phyloP scores from a whole-genome alignment of 257 asterid species.

The Penstemon eatonii region DNA sequence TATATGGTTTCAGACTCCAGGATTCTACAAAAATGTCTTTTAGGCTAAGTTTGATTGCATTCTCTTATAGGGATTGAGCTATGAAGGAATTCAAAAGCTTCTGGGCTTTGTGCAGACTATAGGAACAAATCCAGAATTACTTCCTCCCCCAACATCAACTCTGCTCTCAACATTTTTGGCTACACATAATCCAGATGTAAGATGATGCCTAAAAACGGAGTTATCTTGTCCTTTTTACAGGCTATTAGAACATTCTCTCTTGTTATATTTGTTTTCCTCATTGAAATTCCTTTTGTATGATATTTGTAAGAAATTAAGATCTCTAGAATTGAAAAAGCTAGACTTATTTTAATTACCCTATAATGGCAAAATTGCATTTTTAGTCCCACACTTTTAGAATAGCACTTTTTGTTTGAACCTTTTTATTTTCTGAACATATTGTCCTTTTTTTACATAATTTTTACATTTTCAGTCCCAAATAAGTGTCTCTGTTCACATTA shows the following conservation, averaged over 20 bases:
- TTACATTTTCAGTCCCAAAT: too few relatives aligned
- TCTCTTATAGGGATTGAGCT: constrained; percentile 56
- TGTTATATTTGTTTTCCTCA: constrained; percentile 20
- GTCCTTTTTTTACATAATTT: too few relatives aligned
- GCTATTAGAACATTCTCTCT: not conserved
- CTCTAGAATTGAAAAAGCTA: not conserved
- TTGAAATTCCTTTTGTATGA: constrained; percentile 14
- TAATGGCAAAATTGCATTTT: too few relatives aligned
- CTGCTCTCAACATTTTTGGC: constrained; percentile 54
- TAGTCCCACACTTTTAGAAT: too few relatives aligned
- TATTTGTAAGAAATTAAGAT: not conserved
- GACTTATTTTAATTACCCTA: not conserved
- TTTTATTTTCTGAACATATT: too few relatives aligned
- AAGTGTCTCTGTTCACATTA: too few relatives aligned
- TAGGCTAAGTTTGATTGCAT: constrained; percentile 20
- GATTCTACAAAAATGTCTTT: constrained; percentile 6
- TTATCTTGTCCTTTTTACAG: constrained; percentile 15
- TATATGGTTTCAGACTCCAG: not conserved
- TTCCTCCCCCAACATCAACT: constrained; percentile 67
- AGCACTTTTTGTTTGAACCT: too few relatives aligned
- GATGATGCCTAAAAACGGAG: constrained; percentile 29
- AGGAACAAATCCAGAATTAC: constrained; percentile 58
- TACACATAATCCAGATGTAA: constrained; percentile 65
- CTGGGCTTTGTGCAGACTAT: constrained; percentile 57
- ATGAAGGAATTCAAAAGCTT: constrained; percentile 65